Percentiles rank a stretch among this genome's conserved stretches.
Evolutionary conservation across 768 basidiomycete genomes (phyloP).

Genomic region (Trametes maxima): DNA sequence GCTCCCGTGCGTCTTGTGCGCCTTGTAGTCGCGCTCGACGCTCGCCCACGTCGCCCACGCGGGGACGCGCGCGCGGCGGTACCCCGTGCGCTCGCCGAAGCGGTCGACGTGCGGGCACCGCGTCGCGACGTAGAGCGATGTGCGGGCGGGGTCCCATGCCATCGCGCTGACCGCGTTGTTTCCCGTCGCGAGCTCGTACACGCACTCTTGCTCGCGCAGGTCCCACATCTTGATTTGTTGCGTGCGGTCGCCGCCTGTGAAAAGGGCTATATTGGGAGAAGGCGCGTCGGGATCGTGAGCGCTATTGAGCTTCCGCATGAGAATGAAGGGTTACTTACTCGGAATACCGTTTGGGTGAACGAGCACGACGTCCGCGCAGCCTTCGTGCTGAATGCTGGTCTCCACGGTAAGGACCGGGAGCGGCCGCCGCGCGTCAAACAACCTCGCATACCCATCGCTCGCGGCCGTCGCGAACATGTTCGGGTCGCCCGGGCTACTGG

Average conservation of each 20-base stretch:
- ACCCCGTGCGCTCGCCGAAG: conserved; percentile 28
- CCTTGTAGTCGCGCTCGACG: conserved; percentile 21
- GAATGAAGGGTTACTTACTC: conserved; percentile 27
- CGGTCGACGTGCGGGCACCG: conserved; percentile 35
- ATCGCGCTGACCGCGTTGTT: conserved; percentile 43
- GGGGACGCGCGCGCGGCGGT: conserved; percentile 28
- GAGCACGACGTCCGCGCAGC: conserved; percentile 30
- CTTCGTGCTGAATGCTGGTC: conserved; percentile 23
- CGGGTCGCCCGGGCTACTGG: conserved; percentile 39
- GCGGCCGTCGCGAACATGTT: conserved; percentile 41
- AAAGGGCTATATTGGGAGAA: conserved; percentile 26
- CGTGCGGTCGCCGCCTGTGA: conserved; percentile 33
- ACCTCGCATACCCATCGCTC: conserved; percentile 41
- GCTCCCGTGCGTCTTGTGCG: not conserved
- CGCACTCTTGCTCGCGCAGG: conserved; percentile 36
- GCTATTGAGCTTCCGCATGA: not conserved
- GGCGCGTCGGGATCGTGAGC: too few relatives aligned
- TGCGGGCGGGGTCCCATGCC: conserved; percentile 35
- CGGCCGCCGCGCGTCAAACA: conserved; percentile 42
- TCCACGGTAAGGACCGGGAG: conserved; percentile 42
- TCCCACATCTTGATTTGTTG: conserved; percentile 48
- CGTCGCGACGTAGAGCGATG: conserved; percentile 41
- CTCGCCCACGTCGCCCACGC: conserved; percentile 19
- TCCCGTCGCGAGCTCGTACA: conserved; percentile 48
- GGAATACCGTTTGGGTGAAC: conserved; percentile 44